Base-by-base conservation (phyloP, 2,329 filamentous ascomycete species). In the Falciphora oryzae region DNA sequence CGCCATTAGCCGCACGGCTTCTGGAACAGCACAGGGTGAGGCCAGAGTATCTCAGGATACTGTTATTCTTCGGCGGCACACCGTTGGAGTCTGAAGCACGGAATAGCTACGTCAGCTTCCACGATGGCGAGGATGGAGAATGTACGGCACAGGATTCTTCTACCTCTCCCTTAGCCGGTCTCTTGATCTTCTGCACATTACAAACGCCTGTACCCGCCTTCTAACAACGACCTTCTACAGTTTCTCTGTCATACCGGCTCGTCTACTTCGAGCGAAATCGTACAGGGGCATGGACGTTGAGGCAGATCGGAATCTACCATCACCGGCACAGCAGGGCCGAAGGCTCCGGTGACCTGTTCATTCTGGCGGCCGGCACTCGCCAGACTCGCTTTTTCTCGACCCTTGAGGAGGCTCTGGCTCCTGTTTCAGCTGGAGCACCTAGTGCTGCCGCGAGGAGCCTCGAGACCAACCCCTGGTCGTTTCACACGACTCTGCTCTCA, bases 291-390 rank as follows among this genome's bases (percentile, higher is more conserved):
- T 68, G 67, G 67, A 65, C 66, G 28, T 64, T 63, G 6, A 59
- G 67, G 7, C 67, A 68, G 27, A 50, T 68, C 28, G 67, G 66
- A 6, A 66, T 68, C 13, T 68, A 68, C 31, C 67, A 68, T 27
- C 63, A 64, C 27, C 67, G 66, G 28, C 44, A 32, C 56, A 57
- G 53, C 35, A 29, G 38, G 13, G 59, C 61, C n/a, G 50, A 50
- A 14, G 38, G 14, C 18, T 44, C 16, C 6, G 38, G 38, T 6
- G 67, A 67, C 57, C 59, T 66, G 0, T 66, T 65, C 50, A 53
- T 67, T 13, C 35, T 68, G 32, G 22, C 65, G 16, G 56, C 67
- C 50, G 65, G 67, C 61, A 65, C 63, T 22, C 44, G 60, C 18
- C 61, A 58, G 22, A 68, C 64, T 56, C 61, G 61, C 1, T 50